A percentile compares a stretch with the other conserved stretches of the same genome.
Evolutionary conservation across 805 yeast species (phyloP).

Genomic region (Saccharomyces kudriavzevii): DNA sequence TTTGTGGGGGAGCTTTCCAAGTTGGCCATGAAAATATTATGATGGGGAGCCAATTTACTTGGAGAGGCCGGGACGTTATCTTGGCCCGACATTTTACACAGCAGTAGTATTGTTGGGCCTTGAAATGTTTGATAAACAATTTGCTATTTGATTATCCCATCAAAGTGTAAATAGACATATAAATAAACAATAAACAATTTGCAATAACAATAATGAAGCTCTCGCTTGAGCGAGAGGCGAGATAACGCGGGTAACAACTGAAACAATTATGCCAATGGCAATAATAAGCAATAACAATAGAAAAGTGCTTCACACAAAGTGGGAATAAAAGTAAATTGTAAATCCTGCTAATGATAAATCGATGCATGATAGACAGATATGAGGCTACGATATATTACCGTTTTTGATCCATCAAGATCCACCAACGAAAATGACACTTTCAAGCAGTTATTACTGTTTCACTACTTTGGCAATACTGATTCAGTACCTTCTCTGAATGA

Average conservation of each 20-base stretch:
- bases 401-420: conserved; percentile 34
- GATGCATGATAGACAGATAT: neutral
- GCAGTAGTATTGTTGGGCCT: neutral
- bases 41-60: conserved; percentile 10
- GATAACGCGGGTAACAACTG: neutral
- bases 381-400: conserved; percentile 28
- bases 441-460: conserved; percentile 32
- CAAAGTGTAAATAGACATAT: neutral
- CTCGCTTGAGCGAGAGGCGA: neutral
- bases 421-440: conserved; percentile 27
- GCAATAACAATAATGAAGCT: neutral
- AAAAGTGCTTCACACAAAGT: neutral
- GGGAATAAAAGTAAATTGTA: neutral
- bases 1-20: conserved; percentile 2
- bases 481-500: conserved; percentile 23
- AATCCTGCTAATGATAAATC: neutral
- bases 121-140: neutral
- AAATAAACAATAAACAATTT: neutral
- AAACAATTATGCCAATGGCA: neutral
- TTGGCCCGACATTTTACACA: neutral
- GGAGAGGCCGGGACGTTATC: neutral
- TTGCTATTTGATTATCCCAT: neutral
- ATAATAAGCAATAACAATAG: neutral
- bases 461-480: conserved; percentile 17
- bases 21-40: conserved; percentile 9